Base-by-base conservation (phyloP, 345 rosid genomes). In the Heritiera littoralis region DNA sequence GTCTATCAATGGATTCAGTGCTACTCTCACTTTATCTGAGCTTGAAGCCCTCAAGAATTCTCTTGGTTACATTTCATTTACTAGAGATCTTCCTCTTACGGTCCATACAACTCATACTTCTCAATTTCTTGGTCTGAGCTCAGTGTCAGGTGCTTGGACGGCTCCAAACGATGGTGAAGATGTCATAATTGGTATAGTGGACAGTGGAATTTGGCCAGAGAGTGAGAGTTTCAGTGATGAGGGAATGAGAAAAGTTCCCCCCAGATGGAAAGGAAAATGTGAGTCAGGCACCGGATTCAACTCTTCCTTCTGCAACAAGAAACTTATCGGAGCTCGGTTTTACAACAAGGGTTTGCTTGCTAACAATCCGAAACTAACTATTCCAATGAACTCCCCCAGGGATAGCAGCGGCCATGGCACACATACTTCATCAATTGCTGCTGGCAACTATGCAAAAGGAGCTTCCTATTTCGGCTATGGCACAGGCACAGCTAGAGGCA, bases 241-340 rank as follows among this genome's bases (percentile, higher is more conserved):
- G 28, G 88, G 85, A 30, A 81, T 87, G 75, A 60, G 75, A 3
- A 64, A 75, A 0, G 77, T 81, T 32, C 90, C 88, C 7, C 3
- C 45, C 40, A 52, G 61, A 49, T 88, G 90, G 88, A 84, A 86
- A 74, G 87, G 88, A 1, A 14, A 55, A 79, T 88, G 88, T 32
- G 81, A 86, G 74, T 63, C 65, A 15, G 88, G 87, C 35, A 60
- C 73, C 1, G 46, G 40, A 1, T 84, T 82, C 78, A 71, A 51
- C 15, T 49, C 82, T 38, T 49, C 74, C 17, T 15, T 23, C 1
- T 86, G 87, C 78, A 84, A 88, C 81, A 77, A 67, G 41, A 88
- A 88, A 78, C 85, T 86, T 18, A 86, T 86, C 1, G 87, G 90
- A 14, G 90, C 84, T 60, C 70, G 86, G 20, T 72, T 75, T 66